A percentile compares a stretch with the other conserved stretches of the same genome.
These are phyloP conservation scores for Epicoccum nigrum DNA, from an alignment of 2,329 filamentous ascomycete species.

Conservation along the genomic window DNA sequence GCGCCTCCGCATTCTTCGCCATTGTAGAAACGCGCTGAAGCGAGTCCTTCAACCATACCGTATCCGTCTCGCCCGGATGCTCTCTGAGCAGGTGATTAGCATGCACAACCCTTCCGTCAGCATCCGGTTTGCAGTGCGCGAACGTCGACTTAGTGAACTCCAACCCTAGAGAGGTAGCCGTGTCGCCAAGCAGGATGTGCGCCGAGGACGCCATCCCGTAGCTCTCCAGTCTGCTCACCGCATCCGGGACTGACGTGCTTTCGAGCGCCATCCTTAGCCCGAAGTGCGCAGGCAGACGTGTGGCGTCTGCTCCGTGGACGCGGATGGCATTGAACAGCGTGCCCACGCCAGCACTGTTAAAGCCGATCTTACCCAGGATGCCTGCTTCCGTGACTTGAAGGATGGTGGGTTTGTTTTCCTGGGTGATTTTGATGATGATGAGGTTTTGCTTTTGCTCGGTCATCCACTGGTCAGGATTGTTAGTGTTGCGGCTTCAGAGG, in stretches of 20 bases:
- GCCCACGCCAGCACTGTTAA: constrained; percentile 65
- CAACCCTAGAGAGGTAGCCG: constrained; percentile 53
- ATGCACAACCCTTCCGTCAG: constrained; percentile 47
- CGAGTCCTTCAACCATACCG: constrained; percentile 53
- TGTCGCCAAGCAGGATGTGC: constrained; percentile 62
- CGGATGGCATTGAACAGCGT: constrained; percentile 67
- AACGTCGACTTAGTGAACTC: constrained; percentile 54
- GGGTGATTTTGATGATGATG: constrained; percentile 55
- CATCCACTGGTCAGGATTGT: constrained; percentile 53
- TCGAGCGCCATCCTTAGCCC: constrained; percentile 64
- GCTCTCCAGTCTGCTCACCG: constrained; percentile 52
- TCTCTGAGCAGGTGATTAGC: constrained; percentile 52
- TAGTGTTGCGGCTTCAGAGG: neutral
- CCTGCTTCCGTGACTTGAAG: constrained; percentile 66
- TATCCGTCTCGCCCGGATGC: constrained; percentile 50
- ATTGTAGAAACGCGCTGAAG: constrained; percentile 47
- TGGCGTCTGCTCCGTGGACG: constrained; percentile 59
- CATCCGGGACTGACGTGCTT: constrained; percentile 54
- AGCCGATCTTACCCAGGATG: constrained; percentile 69
- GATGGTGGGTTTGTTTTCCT: constrained; percentile 55
- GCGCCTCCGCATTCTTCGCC: constrained; percentile 32
- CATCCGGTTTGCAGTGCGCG: constrained; percentile 44
- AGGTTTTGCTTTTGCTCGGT: constrained; percentile 57
- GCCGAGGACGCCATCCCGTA: constrained; percentile 60
- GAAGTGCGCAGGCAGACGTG: constrained; percentile 65